Conservation (phyloP, 2,329 filamentous ascomycete species). For the Penicillium olsonii region DNA sequence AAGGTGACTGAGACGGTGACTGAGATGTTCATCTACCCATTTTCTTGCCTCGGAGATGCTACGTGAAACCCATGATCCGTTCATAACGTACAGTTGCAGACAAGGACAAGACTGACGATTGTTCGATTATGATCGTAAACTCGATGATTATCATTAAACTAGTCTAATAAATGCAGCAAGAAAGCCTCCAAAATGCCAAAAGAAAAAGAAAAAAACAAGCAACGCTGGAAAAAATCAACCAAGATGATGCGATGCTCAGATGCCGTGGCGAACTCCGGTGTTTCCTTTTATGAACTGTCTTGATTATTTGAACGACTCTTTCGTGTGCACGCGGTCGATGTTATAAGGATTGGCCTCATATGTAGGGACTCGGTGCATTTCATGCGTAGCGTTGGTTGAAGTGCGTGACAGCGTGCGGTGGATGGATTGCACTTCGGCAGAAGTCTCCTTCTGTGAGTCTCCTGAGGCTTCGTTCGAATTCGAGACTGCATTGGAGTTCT, state of each 20-base stretch:
- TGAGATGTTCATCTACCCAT: not conserved
- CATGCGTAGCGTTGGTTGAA: slow-evolving; percentile 7
- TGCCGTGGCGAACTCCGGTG: not conserved
- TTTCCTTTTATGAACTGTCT: not conserved
- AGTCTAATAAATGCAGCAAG: slow-evolving; percentile 1
- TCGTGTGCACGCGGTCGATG: slow-evolving; percentile 20
- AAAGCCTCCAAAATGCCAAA: not conserved
- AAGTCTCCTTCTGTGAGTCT: slow-evolving; percentile 13
- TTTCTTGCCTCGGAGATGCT: no score
- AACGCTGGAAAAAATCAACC: not conserved
- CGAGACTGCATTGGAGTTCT: not conserved
- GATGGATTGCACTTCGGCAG: slow-evolving; percentile 16
- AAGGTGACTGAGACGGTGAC: no score
- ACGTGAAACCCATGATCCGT: no score
- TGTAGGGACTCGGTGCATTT: slow-evolving; percentile 17
- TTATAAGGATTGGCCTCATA: slow-evolving; percentile 24
- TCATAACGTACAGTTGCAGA: not conserved
- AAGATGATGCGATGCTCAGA: not conserved
- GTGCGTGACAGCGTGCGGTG: slow-evolving; percentile 12
- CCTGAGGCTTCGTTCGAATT: not conserved
- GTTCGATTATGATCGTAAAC: not conserved
- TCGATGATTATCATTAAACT: slow-evolving; percentile 5
- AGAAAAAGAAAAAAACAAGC: not conserved
- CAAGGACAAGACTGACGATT: not conserved
- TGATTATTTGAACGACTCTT: slow-evolving; percentile 22